Conservation (phyloP, 306 rosid genomes). For the Acacia crassicarpa region DNA sequence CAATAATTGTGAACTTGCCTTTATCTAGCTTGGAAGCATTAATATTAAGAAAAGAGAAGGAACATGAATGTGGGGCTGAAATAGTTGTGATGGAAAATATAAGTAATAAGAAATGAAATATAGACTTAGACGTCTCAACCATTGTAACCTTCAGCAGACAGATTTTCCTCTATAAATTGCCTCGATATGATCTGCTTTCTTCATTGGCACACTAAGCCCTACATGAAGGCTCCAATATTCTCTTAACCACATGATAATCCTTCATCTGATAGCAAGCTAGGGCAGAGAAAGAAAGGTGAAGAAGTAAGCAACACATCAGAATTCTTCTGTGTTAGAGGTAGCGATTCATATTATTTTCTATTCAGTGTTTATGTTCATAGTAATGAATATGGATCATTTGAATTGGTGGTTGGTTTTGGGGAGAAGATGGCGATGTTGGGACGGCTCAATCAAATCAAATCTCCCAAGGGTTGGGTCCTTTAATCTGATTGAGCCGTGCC, state of each 20-base stretch:
- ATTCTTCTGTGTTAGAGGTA: not conserved
- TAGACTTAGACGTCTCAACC: conserved; percentile 51
- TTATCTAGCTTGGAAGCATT: not conserved
- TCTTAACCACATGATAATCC: not conserved
- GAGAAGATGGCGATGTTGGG: conserved; percentile 57
- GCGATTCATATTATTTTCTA: not conserved
- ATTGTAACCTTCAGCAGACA: conserved; percentile 24
- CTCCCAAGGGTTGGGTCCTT: conserved; percentile 56
- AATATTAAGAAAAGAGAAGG: not conserved
- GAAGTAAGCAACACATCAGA: not conserved
- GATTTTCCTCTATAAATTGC: conserved; percentile 31
- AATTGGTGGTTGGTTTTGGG: not conserved
- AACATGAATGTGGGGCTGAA: not conserved
- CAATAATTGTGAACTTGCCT: not conserved
- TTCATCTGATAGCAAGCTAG: not conserved
- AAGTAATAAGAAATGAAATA: not conserved
- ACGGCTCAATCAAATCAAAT: conserved; percentile 80
- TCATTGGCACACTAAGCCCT: conserved; percentile 1
- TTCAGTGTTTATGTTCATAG: not conserved
- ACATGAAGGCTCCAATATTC: not conserved
- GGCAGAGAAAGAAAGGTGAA: not conserved
- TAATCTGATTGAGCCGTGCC: conserved; percentile 92
- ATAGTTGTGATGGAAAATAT: not conserved
- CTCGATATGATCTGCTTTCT: conserved; percentile 5
- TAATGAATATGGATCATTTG: not conserved